Conservation (phyloP, 768 basidiomycete species). For the Trametes cubensis region DNA sequence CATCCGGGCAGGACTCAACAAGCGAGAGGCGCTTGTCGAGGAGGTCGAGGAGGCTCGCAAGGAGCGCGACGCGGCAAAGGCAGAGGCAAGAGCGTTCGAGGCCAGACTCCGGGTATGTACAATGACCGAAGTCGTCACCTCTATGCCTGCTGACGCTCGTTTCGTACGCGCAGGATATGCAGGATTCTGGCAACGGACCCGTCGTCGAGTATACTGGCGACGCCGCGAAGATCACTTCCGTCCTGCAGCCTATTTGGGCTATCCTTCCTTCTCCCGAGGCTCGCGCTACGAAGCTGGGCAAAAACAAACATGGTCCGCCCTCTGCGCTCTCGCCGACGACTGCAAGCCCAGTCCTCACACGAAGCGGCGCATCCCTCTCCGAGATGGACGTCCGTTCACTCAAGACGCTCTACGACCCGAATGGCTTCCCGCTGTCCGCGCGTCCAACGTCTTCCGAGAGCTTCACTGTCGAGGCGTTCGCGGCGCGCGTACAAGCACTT, state of each 20-base stretch:
- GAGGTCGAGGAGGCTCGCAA: constrained; percentile 29
- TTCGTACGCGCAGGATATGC: constrained; percentile 6
- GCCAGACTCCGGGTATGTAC: constrained; percentile 51
- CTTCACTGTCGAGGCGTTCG: constrained; percentile 79
- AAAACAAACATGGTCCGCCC: constrained; percentile 39
- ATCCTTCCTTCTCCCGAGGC: constrained; percentile 84
- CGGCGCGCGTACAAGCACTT: constrained; percentile 75
- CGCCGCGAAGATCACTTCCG: constrained; percentile 55
- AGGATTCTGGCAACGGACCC: constrained; percentile 22
- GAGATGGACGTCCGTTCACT: constrained; percentile 87
- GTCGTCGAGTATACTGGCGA: constrained; percentile 43
- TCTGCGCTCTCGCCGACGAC: constrained; percentile 15
- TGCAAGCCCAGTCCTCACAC: constrained; percentile 31
- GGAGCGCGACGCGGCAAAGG: constrained; percentile 32
- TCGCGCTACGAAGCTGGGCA: constrained; percentile 64
- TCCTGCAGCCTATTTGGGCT: constrained; percentile 77
- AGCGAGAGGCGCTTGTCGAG: constrained; percentile 25
- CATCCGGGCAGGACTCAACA: constrained; percentile 24
- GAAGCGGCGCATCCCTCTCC: constrained; percentile 60
- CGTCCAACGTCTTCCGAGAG: constrained; percentile 20
- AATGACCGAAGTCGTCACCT: background rate
- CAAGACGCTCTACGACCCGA: constrained; percentile 71
- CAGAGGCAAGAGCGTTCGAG: constrained; percentile 34
- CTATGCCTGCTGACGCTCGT: background rate
- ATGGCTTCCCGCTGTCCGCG: constrained; percentile 20